A percentile compares a stretch with the other conserved stretches of the same genome.
These are phyloP conservation scores for Cladophialophora psammophila DNA, from an alignment of 2,329 filamentous ascomycete species.

Conservation along the genomic window DNA sequence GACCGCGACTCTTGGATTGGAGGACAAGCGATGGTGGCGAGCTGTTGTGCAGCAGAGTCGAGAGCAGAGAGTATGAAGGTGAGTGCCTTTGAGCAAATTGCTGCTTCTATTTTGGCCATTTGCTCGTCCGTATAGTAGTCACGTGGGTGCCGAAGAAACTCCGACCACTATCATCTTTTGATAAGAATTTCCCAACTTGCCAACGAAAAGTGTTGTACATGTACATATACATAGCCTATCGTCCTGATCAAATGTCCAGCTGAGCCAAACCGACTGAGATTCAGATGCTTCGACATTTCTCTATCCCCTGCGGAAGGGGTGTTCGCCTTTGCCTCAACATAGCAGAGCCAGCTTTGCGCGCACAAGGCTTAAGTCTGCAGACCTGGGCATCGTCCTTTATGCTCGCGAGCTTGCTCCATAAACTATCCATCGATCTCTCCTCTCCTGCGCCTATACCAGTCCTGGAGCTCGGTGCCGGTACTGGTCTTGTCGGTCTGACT, in stretches of 20 bases:
- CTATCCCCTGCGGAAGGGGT: conserved; percentile 57
- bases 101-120: neutral
- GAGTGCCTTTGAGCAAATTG: neutral
- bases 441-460: conserved; percentile 43
- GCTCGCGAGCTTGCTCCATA: conserved; percentile 73
- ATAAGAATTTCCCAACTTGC: neutral
- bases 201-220: neutral
- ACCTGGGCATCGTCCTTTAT: conserved; percentile 94
- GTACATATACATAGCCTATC: neutral
- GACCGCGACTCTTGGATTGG: neutral
- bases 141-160: neutral
- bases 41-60: neutral
- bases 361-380: conserved; percentile 86
- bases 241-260: neutral
- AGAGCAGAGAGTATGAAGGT: neutral
- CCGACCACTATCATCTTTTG: neutral
- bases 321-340: conserved; percentile 71
- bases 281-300: conserved; percentile 65
- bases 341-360: conserved; percentile 83
- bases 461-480: conserved; percentile 88
- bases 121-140: neutral
- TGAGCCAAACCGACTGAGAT: neutral
- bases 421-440: conserved; percentile 37
- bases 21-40: neutral
- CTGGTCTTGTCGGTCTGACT: conserved; percentile 84